These are phyloP conservation scores for Ogataea polymorpha DNA, from an alignment of 805 yeast species.

Conservation along the genomic window DNA sequence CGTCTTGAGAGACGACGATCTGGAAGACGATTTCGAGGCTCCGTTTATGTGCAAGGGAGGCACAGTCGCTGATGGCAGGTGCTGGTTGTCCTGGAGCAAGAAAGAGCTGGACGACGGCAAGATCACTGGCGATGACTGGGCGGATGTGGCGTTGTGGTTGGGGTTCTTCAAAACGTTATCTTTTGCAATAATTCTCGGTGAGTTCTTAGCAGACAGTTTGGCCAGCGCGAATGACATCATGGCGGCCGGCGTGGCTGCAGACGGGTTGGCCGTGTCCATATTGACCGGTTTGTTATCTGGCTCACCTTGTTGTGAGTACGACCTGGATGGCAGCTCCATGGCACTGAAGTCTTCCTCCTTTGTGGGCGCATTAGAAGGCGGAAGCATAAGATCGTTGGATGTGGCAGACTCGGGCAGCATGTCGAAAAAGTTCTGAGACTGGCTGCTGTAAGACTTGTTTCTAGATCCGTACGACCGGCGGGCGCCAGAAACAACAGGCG, in stretches of 20 bases:
- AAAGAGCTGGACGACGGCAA: constrained; percentile 31
- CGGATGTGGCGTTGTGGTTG: constrained; percentile 28
- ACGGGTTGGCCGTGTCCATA: constrained; percentile 10
- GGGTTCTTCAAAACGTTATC: constrained; percentile 33
- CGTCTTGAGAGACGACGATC: constrained; percentile 16
- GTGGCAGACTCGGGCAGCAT: constrained; percentile 34
- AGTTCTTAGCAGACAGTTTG: constrained; percentile 11
- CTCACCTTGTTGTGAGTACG: neutral
- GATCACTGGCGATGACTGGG: constrained; percentile 37
- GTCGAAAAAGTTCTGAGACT: constrained; percentile 19
- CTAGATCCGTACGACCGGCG: constrained; percentile 10
- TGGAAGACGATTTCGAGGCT: constrained; percentile 6
- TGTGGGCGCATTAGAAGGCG: constrained; percentile 22
- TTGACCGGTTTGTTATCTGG: neutral
- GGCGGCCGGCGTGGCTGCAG: constrained; percentile 32
- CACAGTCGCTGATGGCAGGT: constrained; percentile 4
- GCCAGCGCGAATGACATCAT: constrained; percentile 30
- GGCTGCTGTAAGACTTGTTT: constrained; percentile 5
- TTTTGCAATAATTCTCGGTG: constrained; percentile 22
- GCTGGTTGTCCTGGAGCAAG: constrained; percentile 14
- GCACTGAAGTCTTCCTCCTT: constrained; percentile 3
- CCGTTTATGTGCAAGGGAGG: constrained; percentile 10
- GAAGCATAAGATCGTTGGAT: constrained; percentile 26
- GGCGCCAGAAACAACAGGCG: constrained; percentile 6
- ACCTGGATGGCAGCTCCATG: neutral